phyloP scores from a whole-genome alignment of 805 yeast genomes.

The Wickerhamiella vanderwaltii region DNA sequence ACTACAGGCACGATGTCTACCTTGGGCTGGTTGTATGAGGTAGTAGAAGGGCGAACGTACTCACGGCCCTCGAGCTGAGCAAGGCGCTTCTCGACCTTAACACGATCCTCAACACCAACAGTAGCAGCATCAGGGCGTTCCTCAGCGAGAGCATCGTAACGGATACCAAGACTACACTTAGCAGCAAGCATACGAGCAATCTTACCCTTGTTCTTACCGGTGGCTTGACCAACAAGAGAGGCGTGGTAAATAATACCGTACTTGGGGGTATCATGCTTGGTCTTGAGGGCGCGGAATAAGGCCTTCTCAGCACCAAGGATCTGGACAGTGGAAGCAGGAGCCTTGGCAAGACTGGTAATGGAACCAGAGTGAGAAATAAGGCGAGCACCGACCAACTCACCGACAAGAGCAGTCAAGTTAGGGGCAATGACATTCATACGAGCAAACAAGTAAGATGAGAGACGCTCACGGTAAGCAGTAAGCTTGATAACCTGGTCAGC shows the following conservation, averaged over 20 bases:
- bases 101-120: slow-evolving; percentile 80
- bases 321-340: slow-evolving; percentile 97
- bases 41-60: slow-evolving; percentile 65
- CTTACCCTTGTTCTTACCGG: slow-evolving; percentile 97
- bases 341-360: slow-evolving; percentile 85
- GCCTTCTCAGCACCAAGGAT: slow-evolving; percentile 99
- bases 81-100: slow-evolving; percentile 87
- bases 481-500: slow-evolving; percentile 96
- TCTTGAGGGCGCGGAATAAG: slow-evolving; percentile 92
- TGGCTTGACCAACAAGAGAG: slow-evolving; percentile 92
- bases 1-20: slow-evolving; percentile 73
- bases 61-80: slow-evolving; percentile 96
- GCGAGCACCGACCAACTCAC: slow-evolving; percentile 97
- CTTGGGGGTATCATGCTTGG: slow-evolving; percentile 97
- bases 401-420: slow-evolving; percentile 86
- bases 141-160: slow-evolving; percentile 95
- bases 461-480: slow-evolving; percentile 91
- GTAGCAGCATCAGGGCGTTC: slow-evolving; percentile 94
- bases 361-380: slow-evolving; percentile 96
- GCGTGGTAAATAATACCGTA: slow-evolving; percentile 96
- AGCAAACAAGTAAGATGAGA: slow-evolving; percentile 77
- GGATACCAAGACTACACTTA: slow-evolving; percentile 90
- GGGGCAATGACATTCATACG: slow-evolving; percentile 99
- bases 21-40: slow-evolving; percentile 65
- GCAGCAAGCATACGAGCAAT: slow-evolving; percentile 98